These are phyloP conservation scores for Sclerotinia nivalis DNA, from an alignment of 2,329 filamentous ascomycete genomes.

Conservation along the genomic window DNA sequence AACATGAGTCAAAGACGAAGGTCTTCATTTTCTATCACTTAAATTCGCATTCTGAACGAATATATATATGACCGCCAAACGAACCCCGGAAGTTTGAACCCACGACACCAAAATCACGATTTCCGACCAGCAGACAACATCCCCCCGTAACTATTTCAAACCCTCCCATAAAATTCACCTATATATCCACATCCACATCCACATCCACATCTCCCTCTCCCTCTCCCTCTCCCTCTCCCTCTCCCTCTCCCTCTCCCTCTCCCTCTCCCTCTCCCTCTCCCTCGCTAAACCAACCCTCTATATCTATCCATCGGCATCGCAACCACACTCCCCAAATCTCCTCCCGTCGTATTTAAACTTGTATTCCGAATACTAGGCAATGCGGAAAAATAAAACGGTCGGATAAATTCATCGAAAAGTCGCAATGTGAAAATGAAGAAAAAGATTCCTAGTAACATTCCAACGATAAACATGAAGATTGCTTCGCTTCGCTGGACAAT, in stretches of 20 bases:
- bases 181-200: no score
- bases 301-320: not conserved
- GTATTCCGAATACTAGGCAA: not conserved
- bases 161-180: not conserved
- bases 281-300: not conserved
- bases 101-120: not conserved
- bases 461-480: slow-evolving; percentile 3
- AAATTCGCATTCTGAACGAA: not conserved
- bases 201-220: no score
- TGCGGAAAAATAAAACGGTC: not conserved
- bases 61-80: not conserved
- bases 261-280: no score
- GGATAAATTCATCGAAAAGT: not conserved
- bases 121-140: not conserved
- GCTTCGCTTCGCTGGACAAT: not conserved
- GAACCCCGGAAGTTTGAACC: not conserved
- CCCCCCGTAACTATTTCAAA: not conserved
- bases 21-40: not conserved
- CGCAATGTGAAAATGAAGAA: not conserved
- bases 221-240: no score
- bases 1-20: not conserved
- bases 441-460: not conserved
- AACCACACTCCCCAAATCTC: not conserved
- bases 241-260: no score
- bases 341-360: not conserved